Evolutionary conservation across 2,329 filamentous ascomycete species (phyloP), one percentile per base, ranked within the genome.

Genomic region (Arthrobotrys conoides): DNA sequence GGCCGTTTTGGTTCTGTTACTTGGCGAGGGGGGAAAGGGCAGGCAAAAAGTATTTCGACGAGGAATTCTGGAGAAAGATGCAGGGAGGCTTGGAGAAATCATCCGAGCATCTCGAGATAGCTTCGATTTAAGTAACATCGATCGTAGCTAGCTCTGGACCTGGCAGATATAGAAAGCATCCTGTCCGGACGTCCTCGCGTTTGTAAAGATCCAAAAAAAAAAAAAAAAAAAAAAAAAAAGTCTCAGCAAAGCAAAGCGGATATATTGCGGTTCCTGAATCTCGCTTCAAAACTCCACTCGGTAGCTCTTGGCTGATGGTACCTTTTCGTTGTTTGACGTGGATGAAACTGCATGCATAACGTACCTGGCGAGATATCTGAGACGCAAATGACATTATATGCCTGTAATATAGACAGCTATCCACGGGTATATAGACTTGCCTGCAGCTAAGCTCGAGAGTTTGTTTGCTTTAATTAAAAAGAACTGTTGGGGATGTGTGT

Each of bases 271-370:
- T 38, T 59, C 53, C 53, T 33, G 33, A 59, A 59, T 59, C 57
- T 61, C 57, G 57, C 57, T 61, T 61, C 57, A 41, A 27, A 61
- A 61, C 57, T 44, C 57, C 57, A 61, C 57, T 22, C 57, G 22
- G 10, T 24, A 24, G 33, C 36, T 44, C 57, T 61, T 44, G 57
- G 57, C 57, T 44, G 6, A 20, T 22, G 57, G n/a, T n/a, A 44
- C 20, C 27, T 20, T 18, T 46, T 61, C 36, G 57, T 44, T 24
- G 57, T 18, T 44, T 61, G 33, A 61, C 27, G 18, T 61, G 57
- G 33, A 61, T 24, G 36, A 61, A 61, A 61, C 57, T n/a, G 57
- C 36, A 61, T 41, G 10, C 36, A 36, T 61, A 44, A 18, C 36
- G 57, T 61, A 44, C 36, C 57, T 41, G 57, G 36, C 48, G 20